phyloP scores from a whole-genome alignment of 2,329 filamentous ascomycete genomes.

The Exophiala alcalophila region DNA sequence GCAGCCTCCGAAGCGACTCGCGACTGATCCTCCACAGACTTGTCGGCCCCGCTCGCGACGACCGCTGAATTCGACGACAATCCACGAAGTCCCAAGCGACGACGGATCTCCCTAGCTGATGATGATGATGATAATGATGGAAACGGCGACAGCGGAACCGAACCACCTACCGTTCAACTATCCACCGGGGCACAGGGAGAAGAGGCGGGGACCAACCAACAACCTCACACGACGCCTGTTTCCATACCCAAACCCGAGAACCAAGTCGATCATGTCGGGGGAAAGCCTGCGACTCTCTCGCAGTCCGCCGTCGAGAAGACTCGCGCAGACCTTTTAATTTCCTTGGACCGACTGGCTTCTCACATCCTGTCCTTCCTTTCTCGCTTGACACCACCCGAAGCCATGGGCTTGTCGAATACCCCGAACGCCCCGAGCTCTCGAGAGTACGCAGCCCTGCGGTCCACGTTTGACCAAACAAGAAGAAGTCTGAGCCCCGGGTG shows the following conservation, averaged over 20 bases:
- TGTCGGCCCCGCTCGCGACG: constrained; percentile 1
- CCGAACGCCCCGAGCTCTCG: constrained; percentile 57
- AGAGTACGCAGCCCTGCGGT: constrained; percentile 61
- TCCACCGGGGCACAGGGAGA: constrained; percentile 2
- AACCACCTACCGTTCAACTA: neutral
- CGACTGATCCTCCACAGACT: neutral
- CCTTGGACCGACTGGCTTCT: constrained; percentile 59
- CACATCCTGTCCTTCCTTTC: constrained; percentile 17
- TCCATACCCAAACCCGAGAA: neutral
- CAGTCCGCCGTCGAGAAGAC: constrained; percentile 31
- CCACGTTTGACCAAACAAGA: constrained; percentile 62
- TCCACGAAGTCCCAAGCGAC: constrained; percentile 26
- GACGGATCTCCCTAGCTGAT: constrained; percentile 36
- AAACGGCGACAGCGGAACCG: neutral
- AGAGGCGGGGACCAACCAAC: too few relatives aligned
- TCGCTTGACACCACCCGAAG: constrained; percentile 40
- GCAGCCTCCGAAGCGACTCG: neutral
- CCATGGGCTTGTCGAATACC: constrained; percentile 54
- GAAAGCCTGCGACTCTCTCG: constrained; percentile 4
- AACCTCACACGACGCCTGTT: too few relatives aligned
- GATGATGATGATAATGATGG: too few relatives aligned
- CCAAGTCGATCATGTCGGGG: constrained; percentile 4
- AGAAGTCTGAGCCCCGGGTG: constrained; percentile 57
- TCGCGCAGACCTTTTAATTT: constrained; percentile 59
- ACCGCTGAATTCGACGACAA: constrained; percentile 14